Evolutionary conservation across 192 early-diverging fungal species (phyloP).

Genomic region (Backusella mclennaniae): DNA sequence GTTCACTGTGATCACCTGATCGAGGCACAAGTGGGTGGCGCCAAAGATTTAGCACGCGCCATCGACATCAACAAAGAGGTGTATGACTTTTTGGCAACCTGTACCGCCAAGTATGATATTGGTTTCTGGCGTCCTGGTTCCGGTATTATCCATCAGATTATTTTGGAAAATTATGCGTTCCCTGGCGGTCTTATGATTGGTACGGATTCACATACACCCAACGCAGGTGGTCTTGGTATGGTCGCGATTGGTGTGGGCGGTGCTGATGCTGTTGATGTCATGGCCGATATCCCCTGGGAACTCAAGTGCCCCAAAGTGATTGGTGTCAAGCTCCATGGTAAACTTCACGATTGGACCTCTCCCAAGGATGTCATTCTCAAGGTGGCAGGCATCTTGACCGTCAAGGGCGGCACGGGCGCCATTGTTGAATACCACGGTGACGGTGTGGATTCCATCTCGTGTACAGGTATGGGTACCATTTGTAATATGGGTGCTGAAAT

Average conservation of each 20-base stretch:
- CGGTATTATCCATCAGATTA: constrained; percentile 96
- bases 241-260: constrained; percentile 98
- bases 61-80: constrained; percentile 91
- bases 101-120: constrained; percentile 89
- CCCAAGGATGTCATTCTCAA: constrained; percentile 97
- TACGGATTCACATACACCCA: constrained; percentile 98
- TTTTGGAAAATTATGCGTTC: constrained; percentile 97
- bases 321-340: constrained; percentile 88
- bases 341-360: constrained; percentile 88
- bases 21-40: constrained; percentile 83
- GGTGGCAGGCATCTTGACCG: constrained; percentile 92
- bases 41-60: constrained; percentile 79
- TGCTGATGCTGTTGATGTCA: constrained; percentile 98
- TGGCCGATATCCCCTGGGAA: constrained; percentile 99
- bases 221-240: constrained; percentile 96
- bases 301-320: constrained; percentile 98
- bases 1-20: constrained; percentile 99
- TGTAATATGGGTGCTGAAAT: constrained; percentile 99
- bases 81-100: constrained; percentile 84
- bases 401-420: constrained; percentile 95
- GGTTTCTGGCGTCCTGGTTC: constrained; percentile 95
- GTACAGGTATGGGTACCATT: constrained; percentile 98
- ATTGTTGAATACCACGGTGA: constrained; percentile 98
- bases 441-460: constrained; percentile 91
- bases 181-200: constrained; percentile 96